phyloP scores from a whole-genome alignment of 495 filamentous ascomycete species.

The Collariella sp. region DNA sequence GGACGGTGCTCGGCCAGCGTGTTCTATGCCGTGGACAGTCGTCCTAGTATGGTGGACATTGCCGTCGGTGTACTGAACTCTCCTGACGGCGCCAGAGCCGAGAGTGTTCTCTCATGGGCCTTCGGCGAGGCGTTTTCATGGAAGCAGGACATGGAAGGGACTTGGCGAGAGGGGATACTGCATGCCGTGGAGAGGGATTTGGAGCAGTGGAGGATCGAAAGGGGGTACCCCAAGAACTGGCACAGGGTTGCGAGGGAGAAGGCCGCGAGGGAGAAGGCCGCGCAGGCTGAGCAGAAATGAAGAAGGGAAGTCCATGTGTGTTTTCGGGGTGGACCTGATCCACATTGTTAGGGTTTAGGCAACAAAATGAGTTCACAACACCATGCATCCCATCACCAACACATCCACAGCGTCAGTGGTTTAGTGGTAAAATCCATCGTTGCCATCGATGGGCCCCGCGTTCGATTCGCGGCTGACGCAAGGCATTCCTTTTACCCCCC shows the following conservation, averaged over 20 bases:
- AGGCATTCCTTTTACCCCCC: too few species aligned
- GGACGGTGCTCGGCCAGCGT: conserved; percentile 43
- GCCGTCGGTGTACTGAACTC: conserved; percentile 43
- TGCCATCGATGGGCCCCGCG: conserved; percentile 42
- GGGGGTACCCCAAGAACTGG: conserved; percentile 22
- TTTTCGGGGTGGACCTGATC: background rate
- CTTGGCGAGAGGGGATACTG: conserved; percentile 21
- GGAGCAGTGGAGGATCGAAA: conserved; percentile 19
- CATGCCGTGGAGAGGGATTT: conserved; percentile 7
- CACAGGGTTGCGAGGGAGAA: conserved; percentile 12
- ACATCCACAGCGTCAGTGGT: conserved; percentile 14
- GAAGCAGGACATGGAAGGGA: conserved; percentile 17
- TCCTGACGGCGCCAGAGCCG: conserved; percentile 41
- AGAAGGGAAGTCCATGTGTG: background rate
- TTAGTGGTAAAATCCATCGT: conserved; percentile 45
- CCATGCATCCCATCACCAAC: too few species aligned
- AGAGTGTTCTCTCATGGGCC: conserved; percentile 27
- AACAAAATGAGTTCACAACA: background rate
- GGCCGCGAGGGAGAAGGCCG: conserved; percentile 3
- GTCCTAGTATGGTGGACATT: conserved; percentile 42
- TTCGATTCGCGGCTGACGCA: conserved; percentile 40
- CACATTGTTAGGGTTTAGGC: too few species aligned
- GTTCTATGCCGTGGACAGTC: conserved; percentile 38
- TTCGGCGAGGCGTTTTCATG: conserved; percentile 12
- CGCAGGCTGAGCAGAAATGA: background rate